These are phyloP conservation scores for Mycena pura DNA, from an alignment of 768 basidiomycete genomes.

Conservation along the genomic window DNA sequence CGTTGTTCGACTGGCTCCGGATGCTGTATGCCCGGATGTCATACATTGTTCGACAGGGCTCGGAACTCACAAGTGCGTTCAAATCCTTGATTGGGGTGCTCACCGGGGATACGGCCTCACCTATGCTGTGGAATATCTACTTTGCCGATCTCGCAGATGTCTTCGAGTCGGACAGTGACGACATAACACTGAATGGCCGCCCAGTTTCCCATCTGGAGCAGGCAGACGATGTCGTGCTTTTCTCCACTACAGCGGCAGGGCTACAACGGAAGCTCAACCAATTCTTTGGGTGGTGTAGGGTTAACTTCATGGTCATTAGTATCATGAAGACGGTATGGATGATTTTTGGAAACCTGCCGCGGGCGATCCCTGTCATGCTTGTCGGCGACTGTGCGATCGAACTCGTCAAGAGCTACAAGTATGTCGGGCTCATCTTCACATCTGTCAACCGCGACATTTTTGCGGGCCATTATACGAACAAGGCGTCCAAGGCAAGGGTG, in stretches of 20 bases:
- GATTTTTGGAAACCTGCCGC: constrained; percentile 12
- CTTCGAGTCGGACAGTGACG: constrained; percentile 16
- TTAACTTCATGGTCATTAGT: constrained; percentile 34
- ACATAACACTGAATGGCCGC: constrained; percentile 16
- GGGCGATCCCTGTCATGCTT: neutral
- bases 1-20: constrained; percentile 35
- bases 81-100: constrained; percentile 30
- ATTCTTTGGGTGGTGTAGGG: constrained; percentile 28
- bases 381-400: neutral
- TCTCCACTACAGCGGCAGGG: constrained; percentile 21
- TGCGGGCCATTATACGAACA: neutral
- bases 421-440: neutral
- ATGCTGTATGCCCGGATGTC: constrained; percentile 30
- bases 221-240: constrained; percentile 32
- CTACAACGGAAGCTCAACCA: constrained; percentile 24
- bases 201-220: constrained; percentile 29
- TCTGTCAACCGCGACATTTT: neutral
- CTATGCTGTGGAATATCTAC: constrained; percentile 33
- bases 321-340: constrained; percentile 22
- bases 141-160: constrained; percentile 24
- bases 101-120: constrained; percentile 35
- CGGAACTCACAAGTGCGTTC: constrained; percentile 20
- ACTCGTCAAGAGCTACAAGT: neutral
- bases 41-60: constrained; percentile 23
- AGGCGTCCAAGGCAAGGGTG: neutral